Conservation (phyloP, 441 rosid species). For the Adansonia gregorii region DNA sequence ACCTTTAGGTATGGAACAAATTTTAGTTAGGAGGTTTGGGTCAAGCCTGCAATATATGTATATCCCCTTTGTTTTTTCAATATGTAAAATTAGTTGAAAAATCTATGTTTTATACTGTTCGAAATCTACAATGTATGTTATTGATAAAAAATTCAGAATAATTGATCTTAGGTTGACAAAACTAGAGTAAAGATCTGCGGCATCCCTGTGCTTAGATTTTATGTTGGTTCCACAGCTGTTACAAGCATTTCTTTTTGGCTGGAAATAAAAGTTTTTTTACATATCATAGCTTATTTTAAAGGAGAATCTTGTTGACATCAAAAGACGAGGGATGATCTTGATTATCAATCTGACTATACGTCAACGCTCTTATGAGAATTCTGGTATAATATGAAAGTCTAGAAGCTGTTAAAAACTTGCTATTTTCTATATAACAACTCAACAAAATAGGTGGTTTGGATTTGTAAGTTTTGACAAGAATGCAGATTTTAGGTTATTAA, state of each 20-base stretch:
- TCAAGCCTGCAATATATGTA: neutral
- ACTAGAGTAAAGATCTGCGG: neutral
- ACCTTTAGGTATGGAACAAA: neutral
- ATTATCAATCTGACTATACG: neutral
- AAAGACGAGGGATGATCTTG: neutral
- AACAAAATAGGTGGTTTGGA: neutral
- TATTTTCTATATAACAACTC: neutral
- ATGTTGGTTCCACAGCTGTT: neutral
- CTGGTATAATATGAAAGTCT: neutral
- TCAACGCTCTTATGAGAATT: neutral
- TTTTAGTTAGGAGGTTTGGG: neutral
- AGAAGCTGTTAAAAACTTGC: neutral
- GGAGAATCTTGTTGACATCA: neutral
- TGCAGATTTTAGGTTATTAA: neutral
- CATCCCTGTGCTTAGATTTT: neutral
- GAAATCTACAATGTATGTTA: neutral
- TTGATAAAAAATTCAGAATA: neutral
- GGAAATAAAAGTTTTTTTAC: neutral
- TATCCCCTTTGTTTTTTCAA: neutral
- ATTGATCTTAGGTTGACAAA: slow-evolving; percentile 1
- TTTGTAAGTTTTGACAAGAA: neutral
- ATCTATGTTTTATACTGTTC: neutral
- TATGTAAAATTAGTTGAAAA: neutral
- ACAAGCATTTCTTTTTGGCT: neutral
- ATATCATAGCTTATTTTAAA: neutral